A percentile compares a stretch with the other conserved stretches of the same genome.
phyloP scores from a whole-genome alignment of 2,329 filamentous ascomycete species.

The Penicillium sp. region DNA sequence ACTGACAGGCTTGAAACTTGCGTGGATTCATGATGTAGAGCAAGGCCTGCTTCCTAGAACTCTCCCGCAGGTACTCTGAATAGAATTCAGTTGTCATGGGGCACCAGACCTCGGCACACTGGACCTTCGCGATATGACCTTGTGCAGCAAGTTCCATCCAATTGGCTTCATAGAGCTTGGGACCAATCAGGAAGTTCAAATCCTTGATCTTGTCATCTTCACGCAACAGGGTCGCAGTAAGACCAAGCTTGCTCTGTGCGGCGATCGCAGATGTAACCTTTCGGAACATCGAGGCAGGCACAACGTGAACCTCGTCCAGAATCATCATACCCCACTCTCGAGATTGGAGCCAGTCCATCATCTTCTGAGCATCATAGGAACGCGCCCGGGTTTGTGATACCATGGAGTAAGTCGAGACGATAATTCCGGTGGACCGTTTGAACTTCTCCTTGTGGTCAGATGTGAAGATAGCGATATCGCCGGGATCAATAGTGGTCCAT shows the following conservation, averaged over 20 bases:
- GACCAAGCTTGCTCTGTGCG: constrained; percentile 88
- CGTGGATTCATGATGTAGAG: constrained; percentile 97
- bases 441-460: constrained; percentile 88
- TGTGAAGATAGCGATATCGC: constrained; percentile 92
- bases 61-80: constrained; percentile 79
- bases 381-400: constrained; percentile 87
- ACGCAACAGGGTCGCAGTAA: constrained; percentile 89
- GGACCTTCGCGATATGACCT: constrained; percentile 93
- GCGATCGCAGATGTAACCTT: constrained; percentile 92
- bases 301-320: constrained; percentile 95
- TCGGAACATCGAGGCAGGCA: constrained; percentile 93
- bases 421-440: constrained; percentile 86
- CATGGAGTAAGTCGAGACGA: constrained; percentile 98
- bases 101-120: constrained; percentile 99
- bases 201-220: constrained; percentile 99
- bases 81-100: constrained; percentile 99
- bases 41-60: constrained; percentile 64
- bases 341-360: constrained; percentile 89
- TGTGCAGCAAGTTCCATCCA: constrained; percentile 99
- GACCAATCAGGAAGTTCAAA: constrained; percentile 94
- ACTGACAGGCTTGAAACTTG: constrained; percentile 97
- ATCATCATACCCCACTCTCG: constrained; percentile 98
- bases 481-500: constrained; percentile 96
- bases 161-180: constrained; percentile 96
- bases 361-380: constrained; percentile 90